These are phyloP conservation scores for Cadophora sp. DNA, from an alignment of 2,329 filamentous ascomycete genomes.

Conservation along the genomic window DNA sequence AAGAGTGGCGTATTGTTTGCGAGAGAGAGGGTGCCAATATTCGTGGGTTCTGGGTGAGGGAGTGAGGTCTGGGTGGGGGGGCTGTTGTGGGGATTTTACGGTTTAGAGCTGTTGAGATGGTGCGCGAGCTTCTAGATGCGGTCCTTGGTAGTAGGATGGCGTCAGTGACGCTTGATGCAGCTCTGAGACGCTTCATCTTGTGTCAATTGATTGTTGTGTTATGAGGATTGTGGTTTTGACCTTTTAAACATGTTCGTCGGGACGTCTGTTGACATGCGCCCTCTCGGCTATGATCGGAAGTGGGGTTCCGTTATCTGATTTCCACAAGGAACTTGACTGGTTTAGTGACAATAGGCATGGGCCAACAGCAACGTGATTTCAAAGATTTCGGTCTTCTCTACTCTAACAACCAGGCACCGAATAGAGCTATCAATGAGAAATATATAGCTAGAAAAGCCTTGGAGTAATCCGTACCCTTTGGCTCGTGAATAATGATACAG, in stretches of 20 bases:
- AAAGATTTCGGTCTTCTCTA: constrained; percentile 26
- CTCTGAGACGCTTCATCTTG: constrained; percentile 42
- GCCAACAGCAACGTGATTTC: neutral
- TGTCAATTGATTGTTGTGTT: constrained; percentile 32
- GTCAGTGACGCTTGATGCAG: constrained; percentile 34
- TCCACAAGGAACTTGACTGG: neutral
- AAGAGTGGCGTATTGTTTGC: constrained; percentile 32
- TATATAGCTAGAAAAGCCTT: constrained; percentile 20
- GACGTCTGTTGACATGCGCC: constrained; percentile 16
- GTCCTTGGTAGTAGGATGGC: constrained; percentile 23
- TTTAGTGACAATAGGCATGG: neutral
- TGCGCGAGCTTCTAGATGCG: constrained; percentile 31
- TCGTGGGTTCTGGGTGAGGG: constrained; percentile 18
- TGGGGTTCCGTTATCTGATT: constrained; percentile 19
- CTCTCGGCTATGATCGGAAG: constrained; percentile 31
- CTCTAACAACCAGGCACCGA: constrained; percentile 35
- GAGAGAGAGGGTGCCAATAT: constrained; percentile 9
- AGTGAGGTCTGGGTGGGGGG: constrained; percentile 20
- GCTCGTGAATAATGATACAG: constrained; percentile 35
- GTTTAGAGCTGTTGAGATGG: constrained; percentile 38
- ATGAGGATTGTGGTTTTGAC: constrained; percentile 13
- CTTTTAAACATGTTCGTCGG: constrained; percentile 6
- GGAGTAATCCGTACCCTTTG: constrained; percentile 19
- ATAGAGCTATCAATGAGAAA: constrained; percentile 25
- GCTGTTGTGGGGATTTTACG: constrained; percentile 14